A percentile compares a stretch with the other conserved stretches of the same genome.
phyloP scores from a whole-genome alignment of 2,329 filamentous ascomycete species.

The Fusarium sacchari region DNA sequence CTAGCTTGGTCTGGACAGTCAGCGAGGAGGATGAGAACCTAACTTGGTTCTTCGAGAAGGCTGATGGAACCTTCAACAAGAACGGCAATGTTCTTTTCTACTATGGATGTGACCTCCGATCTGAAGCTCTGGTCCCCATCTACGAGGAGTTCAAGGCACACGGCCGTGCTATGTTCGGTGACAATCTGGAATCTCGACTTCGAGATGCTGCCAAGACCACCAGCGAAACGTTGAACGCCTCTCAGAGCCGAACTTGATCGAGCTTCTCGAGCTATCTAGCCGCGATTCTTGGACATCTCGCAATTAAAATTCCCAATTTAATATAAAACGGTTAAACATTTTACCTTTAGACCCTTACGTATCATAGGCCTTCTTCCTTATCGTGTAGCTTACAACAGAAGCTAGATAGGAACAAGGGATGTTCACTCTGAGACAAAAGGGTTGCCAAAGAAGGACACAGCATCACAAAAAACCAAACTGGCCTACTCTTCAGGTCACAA shows the following conservation, averaged over 20 bases:
- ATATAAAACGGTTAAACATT: not conserved
- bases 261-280: not conserved
- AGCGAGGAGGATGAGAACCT: conserved; percentile 96
- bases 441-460: not conserved
- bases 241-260: conserved; percentile 38
- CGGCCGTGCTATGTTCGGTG: conserved; percentile 86
- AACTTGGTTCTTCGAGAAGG: conserved; percentile 98
- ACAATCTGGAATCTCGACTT: conserved; percentile 89
- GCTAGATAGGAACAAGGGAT: not conserved
- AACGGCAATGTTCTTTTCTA: conserved; percentile 94
- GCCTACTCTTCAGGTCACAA: not conserved
- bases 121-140: conserved; percentile 79
- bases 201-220: conserved; percentile 79
- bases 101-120: conserved; percentile 86
- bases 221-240: conserved; percentile 58
- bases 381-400: not conserved
- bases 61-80: conserved; percentile 87
- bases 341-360: not conserved
- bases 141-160: conserved; percentile 82
- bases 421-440: not conserved
- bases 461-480: not conserved
- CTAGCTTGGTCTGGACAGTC: conserved; percentile 94
- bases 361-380: not conserved
- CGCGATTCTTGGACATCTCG: not conserved
- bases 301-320: not conserved